Percentiles rank a stretch among this genome's conserved stretches.
phyloP scores from a whole-genome alignment of 2,329 filamentous ascomycete species.

The Acrodontium crateriforme region DNA sequence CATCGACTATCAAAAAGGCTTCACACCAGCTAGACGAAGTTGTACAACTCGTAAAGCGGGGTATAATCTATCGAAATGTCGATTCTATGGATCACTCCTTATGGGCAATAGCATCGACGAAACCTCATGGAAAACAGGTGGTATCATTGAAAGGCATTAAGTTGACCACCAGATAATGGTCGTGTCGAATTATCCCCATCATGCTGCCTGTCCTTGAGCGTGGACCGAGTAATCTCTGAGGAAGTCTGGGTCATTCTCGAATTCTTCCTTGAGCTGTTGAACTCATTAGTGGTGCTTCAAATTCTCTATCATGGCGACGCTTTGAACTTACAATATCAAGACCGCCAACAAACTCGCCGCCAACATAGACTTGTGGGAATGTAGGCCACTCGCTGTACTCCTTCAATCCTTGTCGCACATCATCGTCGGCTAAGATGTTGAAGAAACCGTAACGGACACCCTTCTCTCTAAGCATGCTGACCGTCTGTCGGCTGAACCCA shows the following conservation, averaged over 20 bases:
- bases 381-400: slow-evolving; percentile 98
- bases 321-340: slow-evolving; percentile 72
- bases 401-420: slow-evolving; percentile 91
- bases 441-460: slow-evolving; percentile 97
- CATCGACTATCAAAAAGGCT: too few species aligned
- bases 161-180: too few species aligned
- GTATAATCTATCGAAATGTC: too few species aligned
- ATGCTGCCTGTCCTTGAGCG: too few species aligned
- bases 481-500: slow-evolving; percentile 83
- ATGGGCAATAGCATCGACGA: too few species aligned
- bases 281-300: not conserved
- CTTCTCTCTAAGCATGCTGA: slow-evolving; percentile 73
- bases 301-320: not conserved
- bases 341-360: slow-evolving; percentile 81
- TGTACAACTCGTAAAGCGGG: too few species aligned
- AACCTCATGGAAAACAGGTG: too few species aligned
- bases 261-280: slow-evolving; percentile 76
- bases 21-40: too few species aligned
- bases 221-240: too few species aligned
- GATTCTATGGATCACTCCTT: too few species aligned
- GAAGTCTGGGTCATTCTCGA: slow-evolving; percentile 71
- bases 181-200: too few species aligned
- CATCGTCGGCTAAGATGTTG: slow-evolving; percentile 95
- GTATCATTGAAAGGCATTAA: too few species aligned
- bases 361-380: slow-evolving; percentile 86